phyloP scores from a whole-genome alignment of 768 basidiomycete genomes.

The Austroboletus eburneus region DNA sequence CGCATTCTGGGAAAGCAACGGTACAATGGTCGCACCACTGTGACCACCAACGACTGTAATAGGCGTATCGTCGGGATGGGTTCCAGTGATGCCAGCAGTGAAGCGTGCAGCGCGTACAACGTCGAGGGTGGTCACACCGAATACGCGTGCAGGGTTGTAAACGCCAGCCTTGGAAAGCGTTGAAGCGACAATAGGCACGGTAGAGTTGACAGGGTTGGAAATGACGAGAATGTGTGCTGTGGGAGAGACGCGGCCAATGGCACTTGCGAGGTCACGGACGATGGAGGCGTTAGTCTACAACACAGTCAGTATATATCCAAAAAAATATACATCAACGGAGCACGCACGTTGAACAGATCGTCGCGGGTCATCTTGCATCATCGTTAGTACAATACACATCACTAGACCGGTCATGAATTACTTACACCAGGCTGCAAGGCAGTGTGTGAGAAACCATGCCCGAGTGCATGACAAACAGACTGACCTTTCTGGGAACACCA shows the following conservation, averaged over 20 bases:
- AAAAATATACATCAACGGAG: not conserved
- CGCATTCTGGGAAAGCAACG: conserved; percentile 80
- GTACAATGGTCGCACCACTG: conserved; percentile 96
- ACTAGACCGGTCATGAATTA: conserved; percentile 18
- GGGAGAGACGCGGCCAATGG: conserved; percentile 81
- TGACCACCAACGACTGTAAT: conserved; percentile 94
- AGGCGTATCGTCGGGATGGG: conserved; percentile 59
- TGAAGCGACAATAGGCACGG: conserved; percentile 94
- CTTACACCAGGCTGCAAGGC: conserved; percentile 74
- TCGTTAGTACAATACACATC: conserved; percentile 23
- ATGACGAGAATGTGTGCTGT: conserved; percentile 94
- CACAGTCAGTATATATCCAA: not conserved
- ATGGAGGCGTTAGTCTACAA: conserved; percentile 92
- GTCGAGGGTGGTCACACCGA: conserved; percentile 98
- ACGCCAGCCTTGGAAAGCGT: conserved; percentile 90
- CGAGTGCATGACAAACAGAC: conserved; percentile 6
- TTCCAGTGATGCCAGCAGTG: conserved; percentile 65
- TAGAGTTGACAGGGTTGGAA: conserved; percentile 98
- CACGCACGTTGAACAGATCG: conserved; percentile 87
- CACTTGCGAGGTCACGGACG: conserved; percentile 90
- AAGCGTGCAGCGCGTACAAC: conserved; percentile 95
- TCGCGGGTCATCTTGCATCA: conserved; percentile 84
- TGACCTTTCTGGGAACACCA: conserved; percentile 97
- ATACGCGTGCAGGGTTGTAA: conserved; percentile 84
- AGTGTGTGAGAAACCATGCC: conserved; percentile 23